Percentiles rank a stretch among this genome's conserved stretches.
Evolutionary conservation across 768 basidiomycete genomes (phyloP).

Genomic region (Hericium coralloides): DNA sequence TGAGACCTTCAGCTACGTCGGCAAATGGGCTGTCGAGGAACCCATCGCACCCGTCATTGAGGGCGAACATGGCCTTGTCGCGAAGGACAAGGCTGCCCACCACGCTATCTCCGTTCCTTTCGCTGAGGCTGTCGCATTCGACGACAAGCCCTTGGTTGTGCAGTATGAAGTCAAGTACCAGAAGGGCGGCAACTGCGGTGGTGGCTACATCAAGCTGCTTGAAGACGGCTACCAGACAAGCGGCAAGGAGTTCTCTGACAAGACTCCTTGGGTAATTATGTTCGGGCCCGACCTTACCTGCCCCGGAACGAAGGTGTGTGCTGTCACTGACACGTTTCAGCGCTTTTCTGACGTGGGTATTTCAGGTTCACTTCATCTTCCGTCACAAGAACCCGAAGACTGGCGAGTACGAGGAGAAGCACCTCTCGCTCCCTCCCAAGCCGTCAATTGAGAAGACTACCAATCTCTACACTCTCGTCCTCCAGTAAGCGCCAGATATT

Average conservation of each 20-base stretch:
- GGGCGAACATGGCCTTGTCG: conserved; percentile 88
- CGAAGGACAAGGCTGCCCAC: conserved; percentile 94
- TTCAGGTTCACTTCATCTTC: conserved; percentile 97
- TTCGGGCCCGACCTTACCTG: conserved; percentile 95
- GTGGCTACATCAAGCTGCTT: conserved; percentile 96
- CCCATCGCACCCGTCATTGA: conserved; percentile 65
- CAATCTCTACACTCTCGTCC: conserved; percentile 89
- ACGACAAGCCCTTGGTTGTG: conserved; percentile 79
- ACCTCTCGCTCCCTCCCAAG: conserved; percentile 71
- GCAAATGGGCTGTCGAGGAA: conserved; percentile 94
- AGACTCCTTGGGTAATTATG: conserved; percentile 94
- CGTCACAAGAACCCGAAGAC: conserved; percentile 91
- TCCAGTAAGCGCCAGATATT: conserved; percentile 53
- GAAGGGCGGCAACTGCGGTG: conserved; percentile 98
- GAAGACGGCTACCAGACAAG: conserved; percentile 91
- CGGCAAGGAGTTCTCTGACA: conserved; percentile 89
- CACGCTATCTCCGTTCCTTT: conserved; percentile 98
- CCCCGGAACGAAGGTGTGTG: conserved; percentile 75
- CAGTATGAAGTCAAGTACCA: conserved; percentile 99
- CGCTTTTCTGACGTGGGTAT: not conserved
- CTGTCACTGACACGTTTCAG: not conserved
- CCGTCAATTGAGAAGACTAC: conserved; percentile 87
- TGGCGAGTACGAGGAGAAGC: conserved; percentile 95
- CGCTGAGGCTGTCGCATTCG: conserved; percentile 65
- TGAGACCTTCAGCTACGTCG: conserved; percentile 96